Evolutionary conservation across 176 grass and related monocot genomes (phyloP).

Genomic region (Hordeum vulgare): DNA sequence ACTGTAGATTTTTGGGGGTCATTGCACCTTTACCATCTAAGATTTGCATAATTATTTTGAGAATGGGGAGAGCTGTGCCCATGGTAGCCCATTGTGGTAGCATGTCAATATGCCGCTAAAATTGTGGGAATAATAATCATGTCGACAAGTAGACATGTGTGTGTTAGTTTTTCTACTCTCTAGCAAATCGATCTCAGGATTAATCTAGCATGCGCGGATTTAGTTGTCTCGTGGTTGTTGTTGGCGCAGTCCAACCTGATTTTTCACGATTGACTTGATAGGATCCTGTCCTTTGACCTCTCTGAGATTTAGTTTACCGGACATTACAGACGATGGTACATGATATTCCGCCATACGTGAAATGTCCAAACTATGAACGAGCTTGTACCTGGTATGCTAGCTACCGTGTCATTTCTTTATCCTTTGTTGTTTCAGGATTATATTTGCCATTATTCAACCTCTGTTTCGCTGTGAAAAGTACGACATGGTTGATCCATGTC

Average conservation of each 20-base stretch:
- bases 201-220: too few relatives aligned
- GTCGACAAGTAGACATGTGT: too few relatives aligned
- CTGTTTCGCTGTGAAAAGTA: background rate
- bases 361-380: slow-evolving; percentile 80
- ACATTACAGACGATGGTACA: slow-evolving; percentile 46
- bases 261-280: slow-evolving; percentile 29
- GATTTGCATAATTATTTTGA: too few relatives aligned
- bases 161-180: too few relatives aligned
- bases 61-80: too few relatives aligned
- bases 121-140: too few relatives aligned
- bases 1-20: too few relatives aligned
- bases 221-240: too few relatives aligned
- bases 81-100: too few relatives aligned
- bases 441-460: background rate
- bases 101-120: too few relatives aligned
- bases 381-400: slow-evolving; percentile 8
- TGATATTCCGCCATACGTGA: slow-evolving; percentile 79
- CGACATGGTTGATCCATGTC: background rate
- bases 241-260: background rate
- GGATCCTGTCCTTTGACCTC: slow-evolving; percentile 55
- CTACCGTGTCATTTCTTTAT: background rate
- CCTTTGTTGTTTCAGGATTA: background rate
- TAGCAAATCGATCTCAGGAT: too few relatives aligned
- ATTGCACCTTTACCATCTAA: too few relatives aligned
- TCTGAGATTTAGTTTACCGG: slow-evolving; percentile 57